A percentile compares a stretch with the other conserved stretches of the same genome.
These are phyloP conservation scores for Physcomitrium patens DNA, from an alignment of 225 moss, liverwort and hornwort species.

Conservation along the genomic window DNA sequence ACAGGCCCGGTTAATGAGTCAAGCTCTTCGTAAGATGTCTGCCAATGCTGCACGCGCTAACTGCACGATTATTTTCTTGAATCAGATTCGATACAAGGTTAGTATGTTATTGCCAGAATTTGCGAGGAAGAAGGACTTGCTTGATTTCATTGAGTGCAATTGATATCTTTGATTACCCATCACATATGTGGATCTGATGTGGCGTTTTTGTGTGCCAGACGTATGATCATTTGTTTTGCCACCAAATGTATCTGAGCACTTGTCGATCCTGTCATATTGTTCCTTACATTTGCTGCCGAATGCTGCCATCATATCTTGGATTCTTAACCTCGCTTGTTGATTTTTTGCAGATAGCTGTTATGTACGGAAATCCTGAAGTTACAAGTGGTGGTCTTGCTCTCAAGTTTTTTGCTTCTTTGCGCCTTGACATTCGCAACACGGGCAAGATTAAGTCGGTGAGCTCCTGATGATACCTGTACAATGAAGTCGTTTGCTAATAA, in stretches of 20 bases:
- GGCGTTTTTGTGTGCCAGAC: slow-evolving; percentile 12
- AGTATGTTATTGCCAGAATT: slow-evolving; percentile 13
- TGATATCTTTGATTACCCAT: background rate
- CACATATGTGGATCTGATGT: background rate
- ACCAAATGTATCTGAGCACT: background rate
- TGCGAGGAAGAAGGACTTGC: background rate
- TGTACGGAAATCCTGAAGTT: slow-evolving; percentile 97
- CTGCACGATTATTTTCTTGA: slow-evolving; percentile 88
- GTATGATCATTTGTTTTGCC: slow-evolving; percentile 5
- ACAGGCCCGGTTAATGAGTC: slow-evolving; percentile 97
- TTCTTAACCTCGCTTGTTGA: slow-evolving; percentile 20
- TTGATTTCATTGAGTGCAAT: background rate
- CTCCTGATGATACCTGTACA: slow-evolving; percentile 18
- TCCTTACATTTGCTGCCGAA: slow-evolving; percentile 1
- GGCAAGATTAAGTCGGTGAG: slow-evolving; percentile 95
- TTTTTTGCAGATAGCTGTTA: slow-evolving; percentile 65
- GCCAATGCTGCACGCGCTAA: slow-evolving; percentile 88
- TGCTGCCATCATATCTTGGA: background rate
- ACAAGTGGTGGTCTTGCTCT: slow-evolving; percentile 93
- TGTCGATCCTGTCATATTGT: slow-evolving; percentile 4
- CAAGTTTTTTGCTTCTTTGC: slow-evolving; percentile 89
- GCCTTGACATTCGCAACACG: slow-evolving; percentile 79
- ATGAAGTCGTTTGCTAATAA: slow-evolving; percentile 21
- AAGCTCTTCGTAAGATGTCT: slow-evolving; percentile 96
- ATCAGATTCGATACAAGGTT: slow-evolving; percentile 94